Conservation (phyloP, 345 rosid species). For the Isatis tinctoria region DNA sequence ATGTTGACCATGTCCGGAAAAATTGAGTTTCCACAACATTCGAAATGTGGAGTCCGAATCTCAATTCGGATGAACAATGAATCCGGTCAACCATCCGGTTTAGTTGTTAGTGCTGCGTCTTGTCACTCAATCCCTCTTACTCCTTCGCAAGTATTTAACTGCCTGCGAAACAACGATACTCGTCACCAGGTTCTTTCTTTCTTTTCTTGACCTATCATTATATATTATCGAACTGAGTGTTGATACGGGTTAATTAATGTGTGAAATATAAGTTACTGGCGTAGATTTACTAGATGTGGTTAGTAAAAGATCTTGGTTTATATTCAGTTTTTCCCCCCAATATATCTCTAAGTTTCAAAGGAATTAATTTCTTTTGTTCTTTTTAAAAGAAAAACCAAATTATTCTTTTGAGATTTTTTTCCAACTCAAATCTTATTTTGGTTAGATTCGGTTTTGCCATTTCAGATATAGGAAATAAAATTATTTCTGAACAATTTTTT, state of each 20-base stretch:
- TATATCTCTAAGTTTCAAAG: no score
- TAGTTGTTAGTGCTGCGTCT: conserved; percentile 53
- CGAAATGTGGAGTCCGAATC: conserved; percentile 55
- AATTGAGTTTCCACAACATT: conserved; percentile 43
- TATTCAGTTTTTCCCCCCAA: not conserved
- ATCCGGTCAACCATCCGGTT: conserved; percentile 52
- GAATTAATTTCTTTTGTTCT: no score
- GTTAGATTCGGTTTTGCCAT: no score
- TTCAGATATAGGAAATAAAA: no score
- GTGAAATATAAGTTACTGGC: not conserved
- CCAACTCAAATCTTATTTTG: no score
- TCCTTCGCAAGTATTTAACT: conserved; percentile 41
- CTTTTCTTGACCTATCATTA: not conserved
- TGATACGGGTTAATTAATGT: not conserved
- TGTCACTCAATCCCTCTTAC: conserved; percentile 55
- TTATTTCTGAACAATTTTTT: no score
- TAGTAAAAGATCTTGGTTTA: not conserved
- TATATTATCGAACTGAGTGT: not conserved
- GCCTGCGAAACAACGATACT: conserved; percentile 33
- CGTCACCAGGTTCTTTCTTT: conserved; percentile 44
- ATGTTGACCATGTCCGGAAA: conserved; percentile 49
- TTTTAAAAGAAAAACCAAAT: no score
- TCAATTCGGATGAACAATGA: conserved; percentile 36
- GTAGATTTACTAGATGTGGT: not conserved
- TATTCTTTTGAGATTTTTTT: no score